A percentile compares a stretch with the other conserved stretches of the same genome.
Conservation (phyloP, 1,284 basidiomycete genomes). For the Vanrija humicola region DNA sequence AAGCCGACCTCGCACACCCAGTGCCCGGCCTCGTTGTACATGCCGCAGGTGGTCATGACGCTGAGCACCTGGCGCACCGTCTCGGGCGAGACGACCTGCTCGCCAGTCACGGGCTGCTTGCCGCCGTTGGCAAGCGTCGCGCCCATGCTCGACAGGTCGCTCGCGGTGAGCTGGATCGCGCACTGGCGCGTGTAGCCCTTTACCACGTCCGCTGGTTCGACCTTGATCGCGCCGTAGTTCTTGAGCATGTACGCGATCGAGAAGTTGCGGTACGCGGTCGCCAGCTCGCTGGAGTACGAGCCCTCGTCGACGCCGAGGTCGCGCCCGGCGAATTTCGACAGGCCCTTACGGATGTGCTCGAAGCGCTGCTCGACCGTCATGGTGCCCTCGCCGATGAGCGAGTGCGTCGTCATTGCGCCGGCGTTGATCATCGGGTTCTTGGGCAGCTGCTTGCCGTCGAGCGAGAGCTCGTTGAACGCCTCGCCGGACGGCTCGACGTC, state of each 20-base stretch:
- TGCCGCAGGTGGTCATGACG: constrained; percentile 1
- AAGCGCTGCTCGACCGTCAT: neutral
- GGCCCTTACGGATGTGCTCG: neutral
- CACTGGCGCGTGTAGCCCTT: constrained; percentile 4
- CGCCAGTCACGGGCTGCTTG: neutral
- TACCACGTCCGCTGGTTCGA: neutral
- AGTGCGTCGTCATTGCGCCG: constrained; percentile 4
- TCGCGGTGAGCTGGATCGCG: neutral
- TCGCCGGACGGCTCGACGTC: constrained; percentile 3
- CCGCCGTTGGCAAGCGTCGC: constrained; percentile 3
- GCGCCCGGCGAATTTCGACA: neutral
- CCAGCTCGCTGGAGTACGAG: neutral
- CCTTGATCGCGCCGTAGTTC: neutral
- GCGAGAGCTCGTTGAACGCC: constrained; percentile 2
- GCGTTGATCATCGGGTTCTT: constrained; percentile 7
- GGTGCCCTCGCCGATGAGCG: neutral
- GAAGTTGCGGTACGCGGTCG: constrained; percentile 1
- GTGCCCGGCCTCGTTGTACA: constrained; percentile 2
- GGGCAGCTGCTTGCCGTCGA: neutral
- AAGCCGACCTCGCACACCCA: constrained; percentile 1
- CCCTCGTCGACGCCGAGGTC: constrained; percentile 1
- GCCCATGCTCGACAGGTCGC: neutral
- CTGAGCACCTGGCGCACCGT: neutral
- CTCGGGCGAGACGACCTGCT: neutral
- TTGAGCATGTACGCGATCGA: constrained; percentile 4